phyloP scores from a whole-genome alignment of 2,329 filamentous ascomycete species.

The Colletotrichum horii region DNA sequence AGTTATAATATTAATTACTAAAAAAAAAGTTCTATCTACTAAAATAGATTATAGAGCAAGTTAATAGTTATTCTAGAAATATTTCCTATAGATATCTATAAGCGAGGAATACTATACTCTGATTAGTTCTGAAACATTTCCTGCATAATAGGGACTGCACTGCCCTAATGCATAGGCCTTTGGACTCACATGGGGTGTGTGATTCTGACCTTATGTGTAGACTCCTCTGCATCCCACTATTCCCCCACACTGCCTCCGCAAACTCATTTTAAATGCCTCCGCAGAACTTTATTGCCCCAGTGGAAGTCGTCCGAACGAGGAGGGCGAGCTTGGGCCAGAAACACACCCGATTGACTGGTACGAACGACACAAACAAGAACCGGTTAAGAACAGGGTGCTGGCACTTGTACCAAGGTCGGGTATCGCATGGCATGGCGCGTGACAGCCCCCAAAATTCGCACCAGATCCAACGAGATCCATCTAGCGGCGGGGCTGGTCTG shows the following conservation, averaged over 20 bases:
- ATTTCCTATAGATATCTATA: too few relatives aligned
- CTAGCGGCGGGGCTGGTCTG: background rate
- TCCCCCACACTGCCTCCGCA: constrained; percentile 16
- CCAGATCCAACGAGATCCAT: background rate
- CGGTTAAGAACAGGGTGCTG: background rate
- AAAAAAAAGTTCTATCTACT: too few relatives aligned
- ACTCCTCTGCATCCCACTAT: background rate
- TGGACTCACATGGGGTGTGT: too few relatives aligned
- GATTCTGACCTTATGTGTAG: too few relatives aligned
- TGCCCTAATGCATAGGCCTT: too few relatives aligned
- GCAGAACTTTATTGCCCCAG: background rate
- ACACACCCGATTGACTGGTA: background rate
- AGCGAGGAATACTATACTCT: too few relatives aligned
- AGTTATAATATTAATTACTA: too few relatives aligned
- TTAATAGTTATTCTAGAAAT: too few relatives aligned
- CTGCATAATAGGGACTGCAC: too few relatives aligned
- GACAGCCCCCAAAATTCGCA: background rate
- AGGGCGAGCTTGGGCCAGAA: background rate
- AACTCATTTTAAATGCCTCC: constrained; percentile 5
- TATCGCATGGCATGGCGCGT: background rate
- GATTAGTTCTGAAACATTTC: too few relatives aligned
- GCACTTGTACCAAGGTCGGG: background rate
- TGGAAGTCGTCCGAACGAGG: constrained; percentile 5
- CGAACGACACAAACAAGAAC: background rate
- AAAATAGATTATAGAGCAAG: too few relatives aligned